Evolutionary conservation across 805 yeast genomes (phyloP), one percentile per base, ranked within the genome.

Genomic region (Peterozyma toletana): DNA sequence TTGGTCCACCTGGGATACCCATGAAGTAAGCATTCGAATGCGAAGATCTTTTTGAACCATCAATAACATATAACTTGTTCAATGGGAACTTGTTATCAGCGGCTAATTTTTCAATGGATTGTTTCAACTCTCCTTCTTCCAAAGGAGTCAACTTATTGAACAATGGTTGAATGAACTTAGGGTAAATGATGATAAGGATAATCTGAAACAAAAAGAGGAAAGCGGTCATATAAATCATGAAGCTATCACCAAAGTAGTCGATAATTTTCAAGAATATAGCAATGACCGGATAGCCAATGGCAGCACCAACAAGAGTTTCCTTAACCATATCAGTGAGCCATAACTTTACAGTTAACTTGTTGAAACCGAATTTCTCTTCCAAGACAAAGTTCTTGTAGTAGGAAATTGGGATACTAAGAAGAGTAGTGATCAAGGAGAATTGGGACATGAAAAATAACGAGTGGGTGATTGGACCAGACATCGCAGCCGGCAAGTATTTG

Each of bases 21-120:
- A 86, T 78, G 60, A 93, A 93, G 63, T 88, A 91, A 37, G 99
- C 99, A 59, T 93, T 93, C 9, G 98, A 91, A 65, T 93, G 99
- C 7, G 95, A 79, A 1, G 96, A 87, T 70, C 98, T 83, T 59
- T 85, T 87, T 36, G 98, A 90, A n/a, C 98, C 97, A 62, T 93
- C 99, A 58, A 90, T 80, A 39, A 90, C 97, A 56, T 77, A 87
- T 44, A 93, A 69, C 57, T 88, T 80, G 45, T 83, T 77, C 58
- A 91, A 75, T 48, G 99, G 99, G 78, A 93, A 93, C 33, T 78
- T 70, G 58, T 86, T 84, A 43, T 73, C 65, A 13, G 68, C 59
- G 15, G 98, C 96, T 50, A 93, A 76, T 14, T 76, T 69, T 62
- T 89, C 95, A 62, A 93, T 88, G 5, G 85, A 79, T 10, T 74